Percentiles rank a stretch among this genome's conserved stretches.
Evolutionary conservation across 345 rosid genomes (phyloP).

Genomic region (Linum trigynum): DNA sequence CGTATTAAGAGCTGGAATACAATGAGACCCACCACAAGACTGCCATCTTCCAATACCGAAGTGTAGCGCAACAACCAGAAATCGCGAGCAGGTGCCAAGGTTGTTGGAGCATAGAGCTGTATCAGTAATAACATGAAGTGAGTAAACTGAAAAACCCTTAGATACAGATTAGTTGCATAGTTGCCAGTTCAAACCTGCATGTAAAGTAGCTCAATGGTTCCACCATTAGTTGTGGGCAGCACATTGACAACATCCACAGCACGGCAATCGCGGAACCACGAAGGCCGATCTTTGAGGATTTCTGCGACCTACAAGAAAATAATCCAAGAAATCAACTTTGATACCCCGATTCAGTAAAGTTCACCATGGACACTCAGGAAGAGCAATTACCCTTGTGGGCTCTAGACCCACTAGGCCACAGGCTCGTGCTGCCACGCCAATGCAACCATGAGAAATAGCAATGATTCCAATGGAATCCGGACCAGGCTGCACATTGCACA

Average conservation of each 20-base stretch:
- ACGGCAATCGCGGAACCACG: slow-evolving; percentile 99
- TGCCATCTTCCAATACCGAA: slow-evolving; percentile 95
- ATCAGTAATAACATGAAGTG: slow-evolving; percentile 11
- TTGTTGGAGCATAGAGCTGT: slow-evolving; percentile 96
- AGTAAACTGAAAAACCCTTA: not conserved
- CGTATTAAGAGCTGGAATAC: not conserved
- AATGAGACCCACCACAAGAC: slow-evolving; percentile 68
- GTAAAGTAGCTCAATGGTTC: slow-evolving; percentile 98
- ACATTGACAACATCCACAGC: slow-evolving; percentile 92
- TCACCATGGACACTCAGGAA: not conserved
- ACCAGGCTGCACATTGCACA: slow-evolving; percentile 73
- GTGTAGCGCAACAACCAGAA: slow-evolving; percentile 97
- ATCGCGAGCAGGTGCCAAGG: slow-evolving; percentile 97
- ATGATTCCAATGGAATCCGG: slow-evolving; percentile 99
- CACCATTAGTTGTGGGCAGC: slow-evolving; percentile 98
- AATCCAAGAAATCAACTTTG: not conserved
- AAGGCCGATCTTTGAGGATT: slow-evolving; percentile 97
- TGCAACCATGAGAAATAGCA: slow-evolving; percentile 99
- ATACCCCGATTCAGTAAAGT: not conserved
- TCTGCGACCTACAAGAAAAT: slow-evolving; percentile 65
- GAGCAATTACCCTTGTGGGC: slow-evolving; percentile 85
- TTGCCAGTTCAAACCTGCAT: slow-evolving; percentile 57
- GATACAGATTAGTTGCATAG: not conserved
- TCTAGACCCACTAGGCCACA: slow-evolving; percentile 99
- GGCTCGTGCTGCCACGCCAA: slow-evolving; percentile 99